Evolutionary conservation across 805 yeast species (phyloP), one percentile per base, ranked within the genome.

Genomic region (Ogataea angusta): DNA sequence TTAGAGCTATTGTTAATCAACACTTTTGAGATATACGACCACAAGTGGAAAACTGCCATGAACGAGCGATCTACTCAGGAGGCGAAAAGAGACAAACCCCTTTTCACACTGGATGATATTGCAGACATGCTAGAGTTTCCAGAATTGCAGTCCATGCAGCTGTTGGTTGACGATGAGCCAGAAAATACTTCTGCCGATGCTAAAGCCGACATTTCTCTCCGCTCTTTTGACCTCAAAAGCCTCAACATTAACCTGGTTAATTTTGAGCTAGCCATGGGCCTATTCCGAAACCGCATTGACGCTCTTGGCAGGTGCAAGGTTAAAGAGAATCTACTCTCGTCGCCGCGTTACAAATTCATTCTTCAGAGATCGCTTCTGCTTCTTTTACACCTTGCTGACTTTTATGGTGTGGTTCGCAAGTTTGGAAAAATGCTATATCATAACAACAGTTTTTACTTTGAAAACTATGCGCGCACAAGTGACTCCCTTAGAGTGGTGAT

Each of bases 341-440:
- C 56, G 5, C 60, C 65, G 2, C 49, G 57, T 40, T 46, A 52
- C 35, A 41, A 54, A 10, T 63, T 57, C 42, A 43, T 68, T 2
- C 48, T 75, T 41, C 80, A 76, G 47, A 59, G 67, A 22, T 49
- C 66, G 5, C 62, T 73, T 36, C 43, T 68, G 6, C 46, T 69
- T 38, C 60, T 76, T 4, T 50, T 75, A 25, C 59, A 76, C 34
- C 52, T 73, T 30, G 77, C 79, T 31, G 82, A 76, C 49, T 40
- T 76, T 23, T 76, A 75, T 49, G 63, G 70, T 5, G 57, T 72
- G 3, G 49, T 73, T 16, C 61, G 82, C 36, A 66, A 66, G 43
- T 61, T 70, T 37, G 80, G 80, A 4, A 65, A 76, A 43, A 68
- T 70, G 32, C 52, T 73, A 6, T 74, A 67, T 47, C 56, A 67